A percentile compares a stretch with the other conserved stretches of the same genome.
These are phyloP conservation scores for Candida adriatica DNA, from an alignment of 805 yeast species.

Conservation along the genomic window DNA sequence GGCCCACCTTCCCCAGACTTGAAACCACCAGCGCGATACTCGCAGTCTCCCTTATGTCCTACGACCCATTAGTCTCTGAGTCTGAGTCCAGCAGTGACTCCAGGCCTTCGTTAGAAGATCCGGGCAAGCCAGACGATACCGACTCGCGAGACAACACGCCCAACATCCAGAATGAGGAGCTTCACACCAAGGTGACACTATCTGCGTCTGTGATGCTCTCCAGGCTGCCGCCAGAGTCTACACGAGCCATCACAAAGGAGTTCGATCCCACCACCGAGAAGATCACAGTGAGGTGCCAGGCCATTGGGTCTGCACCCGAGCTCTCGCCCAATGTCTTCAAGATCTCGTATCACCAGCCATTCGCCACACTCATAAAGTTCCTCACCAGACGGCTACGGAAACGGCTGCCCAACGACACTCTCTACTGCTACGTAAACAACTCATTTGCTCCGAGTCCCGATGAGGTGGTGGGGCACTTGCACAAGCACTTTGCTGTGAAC, in stretches of 20 bases:
- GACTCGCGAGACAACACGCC: constrained; percentile 1
- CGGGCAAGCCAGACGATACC: constrained; percentile 1
- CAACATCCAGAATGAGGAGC: constrained; percentile 16
- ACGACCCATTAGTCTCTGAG: constrained; percentile 19
- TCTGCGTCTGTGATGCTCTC: constrained; percentile 20
- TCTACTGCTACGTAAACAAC: constrained; percentile 39
- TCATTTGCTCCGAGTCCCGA: constrained; percentile 41
- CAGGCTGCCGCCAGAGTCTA: constrained; percentile 16
- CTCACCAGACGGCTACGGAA: constrained; percentile 33
- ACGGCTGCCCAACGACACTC: constrained; percentile 12
- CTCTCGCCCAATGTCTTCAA: constrained; percentile 44
- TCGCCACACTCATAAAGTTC: constrained; percentile 40
- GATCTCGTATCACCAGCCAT: constrained; percentile 40
- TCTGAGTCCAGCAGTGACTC: constrained; percentile 19
- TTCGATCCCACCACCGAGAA: constrained; percentile 10
- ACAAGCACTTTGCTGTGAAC: constrained; percentile 28
- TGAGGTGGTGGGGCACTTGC: constrained; percentile 33
- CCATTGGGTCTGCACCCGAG: constrained; percentile 51
- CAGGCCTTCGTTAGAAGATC: constrained; percentile 2
- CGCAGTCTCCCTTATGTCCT: constrained; percentile 2
- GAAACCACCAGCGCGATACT: not conserved
- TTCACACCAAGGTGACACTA: constrained; percentile 17
- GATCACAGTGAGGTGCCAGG: constrained; percentile 46
- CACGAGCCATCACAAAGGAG: constrained; percentile 10
- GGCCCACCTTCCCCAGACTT: not conserved